Evolutionary conservation across 2,329 filamentous ascomycete genomes (phyloP).

Genomic region (Hirsutella rhossiliensis): DNA sequence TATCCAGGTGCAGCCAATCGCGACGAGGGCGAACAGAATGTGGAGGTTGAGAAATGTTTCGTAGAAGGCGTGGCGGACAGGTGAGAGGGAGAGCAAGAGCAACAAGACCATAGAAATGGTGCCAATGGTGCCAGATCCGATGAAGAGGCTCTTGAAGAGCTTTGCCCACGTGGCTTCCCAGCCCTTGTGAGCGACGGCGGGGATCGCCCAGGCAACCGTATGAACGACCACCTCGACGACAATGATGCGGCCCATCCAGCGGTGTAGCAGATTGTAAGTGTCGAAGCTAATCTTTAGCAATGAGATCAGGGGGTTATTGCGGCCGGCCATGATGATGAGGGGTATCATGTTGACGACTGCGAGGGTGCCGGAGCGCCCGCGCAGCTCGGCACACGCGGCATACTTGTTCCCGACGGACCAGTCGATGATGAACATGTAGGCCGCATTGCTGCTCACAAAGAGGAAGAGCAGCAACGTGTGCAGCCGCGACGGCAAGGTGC

Average conservation of each 20-base stretch:
- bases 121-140: conserved; percentile 51
- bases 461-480: conserved; percentile 44
- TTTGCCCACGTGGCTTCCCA: conserved; percentile 43
- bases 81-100: conserved; percentile 59
- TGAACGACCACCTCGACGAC: conserved; percentile 58
- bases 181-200: conserved; percentile 54
- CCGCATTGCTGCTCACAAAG: conserved; percentile 48
- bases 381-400: conserved; percentile 65
- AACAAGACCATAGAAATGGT: conserved; percentile 52
- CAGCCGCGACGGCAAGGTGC: conserved; percentile 53
- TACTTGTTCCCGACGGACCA: conserved; percentile 45
- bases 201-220: conserved; percentile 61
- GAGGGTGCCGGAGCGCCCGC: conserved; percentile 75
- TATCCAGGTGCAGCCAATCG: conserved; percentile 62
- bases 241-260: conserved; percentile 69
- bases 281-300: conserved; percentile 85
- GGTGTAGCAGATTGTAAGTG: conserved; percentile 67
- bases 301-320: conserved; percentile 84
- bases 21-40: conserved; percentile 59
- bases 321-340: conserved; percentile 73
- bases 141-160: conserved; percentile 49
- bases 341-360: conserved; percentile 87
- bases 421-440: conserved; percentile 51
- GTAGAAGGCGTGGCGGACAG: conserved; percentile 87
- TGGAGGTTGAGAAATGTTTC: conserved; percentile 89